phyloP scores from a whole-genome alignment of 2,329 filamentous ascomycete genomes.

The Saccharata proteae region DNA sequence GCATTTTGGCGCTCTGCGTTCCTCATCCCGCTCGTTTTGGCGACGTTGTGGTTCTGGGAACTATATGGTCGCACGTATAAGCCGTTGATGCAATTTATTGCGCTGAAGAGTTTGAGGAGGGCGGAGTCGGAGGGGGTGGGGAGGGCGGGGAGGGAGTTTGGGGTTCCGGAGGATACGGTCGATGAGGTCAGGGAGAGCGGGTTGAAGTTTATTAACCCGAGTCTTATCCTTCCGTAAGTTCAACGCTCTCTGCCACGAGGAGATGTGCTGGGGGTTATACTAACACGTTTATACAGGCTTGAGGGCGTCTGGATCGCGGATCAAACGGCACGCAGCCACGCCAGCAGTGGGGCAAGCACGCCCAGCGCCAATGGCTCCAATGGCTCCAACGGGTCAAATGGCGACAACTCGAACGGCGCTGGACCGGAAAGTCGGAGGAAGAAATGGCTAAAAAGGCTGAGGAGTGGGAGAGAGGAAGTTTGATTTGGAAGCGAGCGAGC shows the following conservation, averaged over 20 bases:
- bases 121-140: constrained; percentile 39
- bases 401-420: too few species aligned
- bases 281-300: constrained; percentile 34
- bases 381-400: too few species aligned
- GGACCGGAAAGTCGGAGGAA: too few species aligned
- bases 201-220: constrained; percentile 64
- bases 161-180: constrained; percentile 40
- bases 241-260: constrained; percentile 5
- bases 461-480: too few species aligned
- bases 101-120: constrained; percentile 68
- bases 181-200: constrained; percentile 64
- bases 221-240: constrained; percentile 53
- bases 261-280: neutral
- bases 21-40: constrained; percentile 62
- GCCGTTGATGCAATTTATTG: constrained; percentile 85
- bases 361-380: neutral
- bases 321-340: constrained; percentile 3
- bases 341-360: constrained; percentile 1
- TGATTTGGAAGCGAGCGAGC: too few species aligned
- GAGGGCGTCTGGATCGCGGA: constrained; percentile 54
- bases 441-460: too few species aligned
- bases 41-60: constrained; percentile 81
- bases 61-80: constrained; percentile 72
- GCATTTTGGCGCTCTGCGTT: constrained; percentile 63
- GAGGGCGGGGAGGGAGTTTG: constrained; percentile 11